These are phyloP conservation scores for Phyllosticta citrichinensis DNA, from an alignment of 2,329 filamentous ascomycete genomes.

Conservation along the genomic window DNA sequence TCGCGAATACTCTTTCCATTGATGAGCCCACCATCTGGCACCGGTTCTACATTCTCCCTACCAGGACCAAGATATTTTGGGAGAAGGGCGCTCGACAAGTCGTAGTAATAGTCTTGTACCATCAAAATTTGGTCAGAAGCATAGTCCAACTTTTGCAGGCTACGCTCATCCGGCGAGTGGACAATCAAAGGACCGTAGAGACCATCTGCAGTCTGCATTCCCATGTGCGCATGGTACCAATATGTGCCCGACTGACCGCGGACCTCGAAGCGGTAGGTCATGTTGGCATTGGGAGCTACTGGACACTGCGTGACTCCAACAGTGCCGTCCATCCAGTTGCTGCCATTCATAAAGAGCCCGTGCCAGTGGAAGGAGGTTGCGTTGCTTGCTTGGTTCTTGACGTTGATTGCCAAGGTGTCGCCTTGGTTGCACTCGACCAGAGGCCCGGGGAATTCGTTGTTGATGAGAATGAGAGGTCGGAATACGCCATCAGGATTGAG, in stretches of 20 bases:
- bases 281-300: slow-evolving; percentile 51
- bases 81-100: slow-evolving; percentile 38
- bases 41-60: slow-evolving; percentile 47
- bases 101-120: slow-evolving; percentile 60
- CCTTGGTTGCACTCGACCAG: slow-evolving; percentile 43
- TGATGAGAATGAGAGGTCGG: slow-evolving; percentile 33
- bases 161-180: slow-evolving; percentile 40
- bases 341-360: slow-evolving; percentile 61
- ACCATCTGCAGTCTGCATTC: slow-evolving; percentile 61
- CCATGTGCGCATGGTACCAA: slow-evolving; percentile 67
- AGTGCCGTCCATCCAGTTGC: slow-evolving; percentile 62
- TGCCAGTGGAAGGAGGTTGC: slow-evolving; percentile 59
- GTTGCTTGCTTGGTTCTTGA: slow-evolving; percentile 52
- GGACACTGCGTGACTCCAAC: slow-evolving; percentile 55
- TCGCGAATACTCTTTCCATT: slow-evolving; percentile 31
- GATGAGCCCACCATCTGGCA: slow-evolving; percentile 34
- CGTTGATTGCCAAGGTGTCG: slow-evolving; percentile 56
- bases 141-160: slow-evolving; percentile 31
- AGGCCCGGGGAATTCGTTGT: slow-evolving; percentile 30
- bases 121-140: slow-evolving; percentile 51
- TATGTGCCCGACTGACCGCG: slow-evolving; percentile 51
- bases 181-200: slow-evolving; percentile 55
- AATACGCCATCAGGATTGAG: slow-evolving; percentile 49
- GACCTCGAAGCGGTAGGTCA: slow-evolving; percentile 59
- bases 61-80: slow-evolving; percentile 44